A percentile compares a stretch with the other conserved stretches of the same genome.
Evolutionary conservation across 192 early-diverging fungal genomes (phyloP).

Genomic region (Backusella tarrabulga): DNA sequence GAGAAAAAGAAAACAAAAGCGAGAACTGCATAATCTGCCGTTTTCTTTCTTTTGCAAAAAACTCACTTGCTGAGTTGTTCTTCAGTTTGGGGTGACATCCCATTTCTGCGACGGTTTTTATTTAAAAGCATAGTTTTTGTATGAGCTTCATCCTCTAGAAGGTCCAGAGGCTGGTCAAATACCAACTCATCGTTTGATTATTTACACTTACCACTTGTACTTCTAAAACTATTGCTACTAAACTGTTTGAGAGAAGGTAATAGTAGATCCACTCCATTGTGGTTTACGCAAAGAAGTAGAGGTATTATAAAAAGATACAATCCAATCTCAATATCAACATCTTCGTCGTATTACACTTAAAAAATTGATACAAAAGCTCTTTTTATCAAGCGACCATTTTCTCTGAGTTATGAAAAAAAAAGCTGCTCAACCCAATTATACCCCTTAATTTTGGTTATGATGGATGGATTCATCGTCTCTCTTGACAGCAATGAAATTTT

Average conservation of each 20-base stretch:
- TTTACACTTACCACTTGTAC: background rate
- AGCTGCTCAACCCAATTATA: background rate
- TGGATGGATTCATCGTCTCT: background rate
- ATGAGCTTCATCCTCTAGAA: background rate
- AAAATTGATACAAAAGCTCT: too few species aligned
- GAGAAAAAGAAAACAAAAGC: background rate
- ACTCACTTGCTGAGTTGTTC: background rate
- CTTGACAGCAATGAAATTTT: background rate
- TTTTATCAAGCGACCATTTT: too few species aligned
- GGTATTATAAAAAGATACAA: too few species aligned
- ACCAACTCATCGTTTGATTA: background rate
- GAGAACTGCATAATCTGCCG: background rate
- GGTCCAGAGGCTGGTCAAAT: background rate
- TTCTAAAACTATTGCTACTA: background rate
- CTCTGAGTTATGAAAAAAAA: background rate
- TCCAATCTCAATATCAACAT: too few species aligned
- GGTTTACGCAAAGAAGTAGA: too few species aligned
- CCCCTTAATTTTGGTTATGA: background rate
- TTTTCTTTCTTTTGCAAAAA: background rate
- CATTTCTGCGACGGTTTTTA: background rate
- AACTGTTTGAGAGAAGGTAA: background rate
- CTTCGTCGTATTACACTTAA: too few species aligned
- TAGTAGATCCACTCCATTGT: too few species aligned
- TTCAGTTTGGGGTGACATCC: background rate
- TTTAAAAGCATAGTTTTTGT: background rate